Evolutionary conservation across 305 asterid species (phyloP), one percentile per base, ranked within the genome.

Genomic region (Andrographis paniculata): DNA sequence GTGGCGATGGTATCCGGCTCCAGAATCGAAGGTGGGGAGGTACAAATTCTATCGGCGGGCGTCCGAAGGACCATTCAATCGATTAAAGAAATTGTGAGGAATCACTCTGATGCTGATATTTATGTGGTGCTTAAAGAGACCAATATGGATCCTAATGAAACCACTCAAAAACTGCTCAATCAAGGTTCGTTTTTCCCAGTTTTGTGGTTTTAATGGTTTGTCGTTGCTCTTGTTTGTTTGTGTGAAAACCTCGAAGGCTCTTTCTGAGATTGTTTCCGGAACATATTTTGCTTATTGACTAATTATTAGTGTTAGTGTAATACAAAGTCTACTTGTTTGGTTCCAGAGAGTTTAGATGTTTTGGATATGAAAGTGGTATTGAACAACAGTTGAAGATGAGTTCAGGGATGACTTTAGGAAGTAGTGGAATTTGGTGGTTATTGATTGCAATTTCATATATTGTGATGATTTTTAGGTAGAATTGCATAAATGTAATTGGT

Each of bases 121-220:
- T 86, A 89, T 51, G 78, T 62, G 20, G 76, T 78, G 56, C 94
- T 89, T 42, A 82, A 75, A 72, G 98, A 89, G 54, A 54, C 88
- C 13, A 79, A 82, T 53, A 86, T 89, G 96, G 96, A 89, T 75
- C 98, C 98, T 61, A 83, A 89, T 63, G 98, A 89, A 62, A 86
- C 96, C 39, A 15, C 86, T 53, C 96, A 89, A 48, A 89, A 83
- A 64, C 66, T 89, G 80, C 87, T 80, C 42, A 67, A 64, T 70
- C 96, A 82, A 80, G 98, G 98, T 89, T 55, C 14, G 5, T 55
- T 31, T 42, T 44, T 36, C 17, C 40, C 23, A 18, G 38, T 27
- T 9, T 43, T 59, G 49, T 17, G 5, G n/a, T 52, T 17, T 19
- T 33, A n/a, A 2, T 33, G 8, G n/a, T 33, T 33, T 9, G 38